These are phyloP conservation scores for Aureobasidium vineae DNA, from an alignment of 2,329 filamentous ascomycete genomes.

Conservation along the genomic window DNA sequence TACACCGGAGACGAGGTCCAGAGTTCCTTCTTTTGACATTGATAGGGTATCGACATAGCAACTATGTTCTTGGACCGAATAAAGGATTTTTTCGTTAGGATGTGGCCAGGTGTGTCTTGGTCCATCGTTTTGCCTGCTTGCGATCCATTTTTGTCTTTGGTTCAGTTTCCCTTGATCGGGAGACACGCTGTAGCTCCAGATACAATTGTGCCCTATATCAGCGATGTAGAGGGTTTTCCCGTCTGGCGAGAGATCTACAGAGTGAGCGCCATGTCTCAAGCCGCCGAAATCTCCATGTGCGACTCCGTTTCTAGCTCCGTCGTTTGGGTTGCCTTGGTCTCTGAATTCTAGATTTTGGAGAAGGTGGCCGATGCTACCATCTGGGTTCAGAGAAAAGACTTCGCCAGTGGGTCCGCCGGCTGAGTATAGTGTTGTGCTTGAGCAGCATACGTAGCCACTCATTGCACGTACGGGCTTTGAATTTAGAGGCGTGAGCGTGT, in stretches of 20 bases:
- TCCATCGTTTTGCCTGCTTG: slow-evolving; percentile 37
- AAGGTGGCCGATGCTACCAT: slow-evolving; percentile 36
- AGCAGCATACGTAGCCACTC: slow-evolving; percentile 36
- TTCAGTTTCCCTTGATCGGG: slow-evolving; percentile 28
- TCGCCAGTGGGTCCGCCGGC: slow-evolving; percentile 39
- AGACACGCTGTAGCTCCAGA: slow-evolving; percentile 35
- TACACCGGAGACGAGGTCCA: slow-evolving; percentile 35
- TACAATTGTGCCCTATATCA: slow-evolving; percentile 40
- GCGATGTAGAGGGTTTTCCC: slow-evolving; percentile 37
- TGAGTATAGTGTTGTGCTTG: slow-evolving; percentile 36
- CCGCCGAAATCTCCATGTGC: slow-evolving; percentile 40
- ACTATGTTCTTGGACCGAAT: slow-evolving; percentile 40
- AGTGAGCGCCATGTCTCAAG: slow-evolving; percentile 38
- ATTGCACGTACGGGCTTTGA: slow-evolving; percentile 36
- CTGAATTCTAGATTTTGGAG: slow-evolving; percentile 39
- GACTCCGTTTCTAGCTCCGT: slow-evolving; percentile 34
- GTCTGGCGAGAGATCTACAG: slow-evolving; percentile 37
- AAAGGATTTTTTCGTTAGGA: slow-evolving; percentile 37
- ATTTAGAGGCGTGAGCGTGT: slow-evolving; percentile 37
- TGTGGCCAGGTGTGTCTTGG: slow-evolving; percentile 40
- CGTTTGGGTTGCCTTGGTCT: slow-evolving; percentile 30
- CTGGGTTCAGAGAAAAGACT: slow-evolving; percentile 34
- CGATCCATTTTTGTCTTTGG: slow-evolving; percentile 34
- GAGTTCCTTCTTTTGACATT: slow-evolving; percentile 33
- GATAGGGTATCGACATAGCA: slow-evolving; percentile 40